These are phyloP conservation scores for Elymus sibiricus DNA, from an alignment of 176 grass and related monocot genomes.

Conservation along the genomic window DNA sequence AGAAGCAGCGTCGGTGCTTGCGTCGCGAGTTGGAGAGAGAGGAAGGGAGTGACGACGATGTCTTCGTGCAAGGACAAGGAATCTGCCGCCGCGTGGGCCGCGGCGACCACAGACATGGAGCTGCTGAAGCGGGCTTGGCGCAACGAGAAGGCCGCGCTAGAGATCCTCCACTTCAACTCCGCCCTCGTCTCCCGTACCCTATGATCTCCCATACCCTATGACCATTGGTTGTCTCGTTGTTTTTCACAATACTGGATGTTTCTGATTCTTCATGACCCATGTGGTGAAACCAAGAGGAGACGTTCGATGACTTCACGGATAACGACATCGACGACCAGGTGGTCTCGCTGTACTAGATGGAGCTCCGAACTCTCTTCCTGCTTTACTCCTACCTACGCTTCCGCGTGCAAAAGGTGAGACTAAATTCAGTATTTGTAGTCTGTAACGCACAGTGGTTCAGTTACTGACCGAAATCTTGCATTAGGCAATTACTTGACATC, in stretches of 20 bases:
- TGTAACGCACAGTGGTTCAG: no score
- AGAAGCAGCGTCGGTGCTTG: no score
- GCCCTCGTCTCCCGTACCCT: neutral
- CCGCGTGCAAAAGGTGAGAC: slow-evolving; percentile 64
- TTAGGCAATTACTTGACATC: no score
- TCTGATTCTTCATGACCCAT: neutral
- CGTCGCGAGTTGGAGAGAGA: no score
- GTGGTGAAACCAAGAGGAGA: slow-evolving; percentile 53
- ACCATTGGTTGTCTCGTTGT: no score
- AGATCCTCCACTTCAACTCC: no score
- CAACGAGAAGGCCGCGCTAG: slow-evolving; percentile 34
- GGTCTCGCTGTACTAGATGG: slow-evolving; percentile 90
- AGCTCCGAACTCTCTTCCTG: slow-evolving; percentile 70
- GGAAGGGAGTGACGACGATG: no score
- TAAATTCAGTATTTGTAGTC: neutral
- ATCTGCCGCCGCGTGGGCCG: neutral
- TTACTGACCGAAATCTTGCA: no score
- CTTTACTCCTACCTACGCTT: slow-evolving; percentile 79
- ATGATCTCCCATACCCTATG: no score
- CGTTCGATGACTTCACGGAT: slow-evolving; percentile 63
- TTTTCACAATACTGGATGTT: no score
- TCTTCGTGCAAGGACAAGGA: no score
- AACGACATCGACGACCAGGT: slow-evolving; percentile 64
- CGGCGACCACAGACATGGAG: slow-evolving; percentile 59
- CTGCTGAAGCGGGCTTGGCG: slow-evolving; percentile 74